Conservation (phyloP, 2,329 filamentous ascomycete species). For the Pseudocercospora macadamiae region DNA sequence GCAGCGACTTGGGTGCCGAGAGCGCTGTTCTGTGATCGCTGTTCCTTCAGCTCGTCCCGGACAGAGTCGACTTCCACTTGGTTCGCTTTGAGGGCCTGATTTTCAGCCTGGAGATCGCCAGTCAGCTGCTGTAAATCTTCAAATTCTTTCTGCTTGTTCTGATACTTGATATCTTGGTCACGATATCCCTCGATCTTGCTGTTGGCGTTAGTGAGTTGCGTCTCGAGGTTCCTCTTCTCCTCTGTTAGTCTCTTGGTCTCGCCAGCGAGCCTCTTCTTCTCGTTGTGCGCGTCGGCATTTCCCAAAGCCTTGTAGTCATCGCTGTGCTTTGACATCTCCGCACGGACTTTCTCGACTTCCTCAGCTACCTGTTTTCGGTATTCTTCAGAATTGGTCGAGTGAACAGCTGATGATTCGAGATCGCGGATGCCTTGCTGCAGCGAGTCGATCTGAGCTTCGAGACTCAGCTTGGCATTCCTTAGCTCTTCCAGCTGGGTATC, state of each 20-base stretch:
- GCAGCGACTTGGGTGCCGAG: not conserved
- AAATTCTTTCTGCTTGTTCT: not conserved
- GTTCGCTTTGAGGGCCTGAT: not conserved
- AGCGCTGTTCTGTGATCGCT: not conserved
- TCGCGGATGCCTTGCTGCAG: not conserved
- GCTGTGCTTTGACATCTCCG: conserved; percentile 13
- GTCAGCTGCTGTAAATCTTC: not conserved
- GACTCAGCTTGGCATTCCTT: not conserved
- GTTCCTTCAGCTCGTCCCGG: not conserved
- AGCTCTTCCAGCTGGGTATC: conserved; percentile 3
- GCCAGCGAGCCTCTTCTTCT: conserved; percentile 13
- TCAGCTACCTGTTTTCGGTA: not conserved
- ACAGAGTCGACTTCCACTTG: not conserved
- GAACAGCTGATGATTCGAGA: not conserved
- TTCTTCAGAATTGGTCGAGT: too few relatives aligned
- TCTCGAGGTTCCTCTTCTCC: conserved; percentile 9
- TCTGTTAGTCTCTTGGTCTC: conserved; percentile 14
- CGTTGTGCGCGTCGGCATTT: conserved; percentile 20
- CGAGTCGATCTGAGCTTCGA: not conserved
- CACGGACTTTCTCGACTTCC: not conserved
- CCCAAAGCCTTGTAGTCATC: conserved; percentile 12
- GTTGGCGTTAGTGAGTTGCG: conserved; percentile 6
- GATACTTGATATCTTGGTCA: not conserved
- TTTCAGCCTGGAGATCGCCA: not conserved
- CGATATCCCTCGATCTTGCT: not conserved